Base-by-base conservation (phyloP, 2,329 filamentous ascomycete genomes). In the Cladosporium sp. region DNA sequence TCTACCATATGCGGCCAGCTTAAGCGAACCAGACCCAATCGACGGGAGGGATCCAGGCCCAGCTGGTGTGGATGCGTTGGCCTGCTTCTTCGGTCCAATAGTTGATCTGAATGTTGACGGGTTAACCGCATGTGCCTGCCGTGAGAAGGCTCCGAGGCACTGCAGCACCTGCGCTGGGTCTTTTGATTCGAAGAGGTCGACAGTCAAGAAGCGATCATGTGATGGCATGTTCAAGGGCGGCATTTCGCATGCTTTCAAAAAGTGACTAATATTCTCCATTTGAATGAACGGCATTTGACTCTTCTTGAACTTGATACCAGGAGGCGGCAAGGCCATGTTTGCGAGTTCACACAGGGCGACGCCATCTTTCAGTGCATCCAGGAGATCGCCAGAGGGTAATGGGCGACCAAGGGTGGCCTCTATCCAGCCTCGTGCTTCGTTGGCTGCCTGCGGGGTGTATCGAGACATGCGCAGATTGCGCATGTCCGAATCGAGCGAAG, bases 221-320 rank as follows among this genome's bases (percentile, higher is more conserved):
- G 92, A 87, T 58, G 90, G 91, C 59, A 99, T 85, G 73, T 87
- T 92, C 53, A 99, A 79, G 0, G 94, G 94, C 24, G 89, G 84
- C 51, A 83, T 79, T 74, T 96, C 90, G 78, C 92, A 96, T 60
- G 91, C 91, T 68, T 84, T 86, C 55, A 99, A 84, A 75, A 97
- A 99, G 70, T 96, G 90, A 4, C 92, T 95, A 70, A 99, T 97
- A 72, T 99, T 99, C 74, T 99, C 94, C 92, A 97, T 97, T 75
- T 99, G 94, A 39, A 97, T 93, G 71, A 99, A 99, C 0, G 94
- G 94, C 93, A 97, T 97, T 39, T 85, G 77, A 1, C 92, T 96
- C 70, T 88, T 81, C 76, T 97, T 97, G 82, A 89, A 97, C 73
- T 88, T 91, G 75, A 96, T 83, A 32, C 88, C 88, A 0, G 90